Evolutionary conservation across 2,329 filamentous ascomycete genomes (phyloP).

Genomic region (Dactylellina leptospora): DNA sequence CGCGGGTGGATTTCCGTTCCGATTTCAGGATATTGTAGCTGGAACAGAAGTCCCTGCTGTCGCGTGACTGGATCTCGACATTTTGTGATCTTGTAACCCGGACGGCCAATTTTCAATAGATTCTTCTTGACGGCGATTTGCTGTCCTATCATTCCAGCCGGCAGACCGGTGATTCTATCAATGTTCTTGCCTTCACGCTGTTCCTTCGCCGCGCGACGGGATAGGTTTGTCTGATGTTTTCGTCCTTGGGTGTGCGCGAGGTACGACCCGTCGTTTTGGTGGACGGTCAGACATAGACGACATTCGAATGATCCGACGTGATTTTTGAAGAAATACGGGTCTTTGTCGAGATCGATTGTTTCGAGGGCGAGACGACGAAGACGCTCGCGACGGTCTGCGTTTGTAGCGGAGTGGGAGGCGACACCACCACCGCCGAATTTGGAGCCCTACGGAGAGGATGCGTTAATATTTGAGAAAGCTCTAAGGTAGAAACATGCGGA

Average conservation of each 20-base stretch:
- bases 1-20: conserved; percentile 77
- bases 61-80: conserved; percentile 85
- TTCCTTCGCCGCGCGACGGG: conserved; percentile 92
- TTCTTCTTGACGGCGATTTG: conserved; percentile 75
- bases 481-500: too few relatives aligned
- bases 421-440: conserved; percentile 98
- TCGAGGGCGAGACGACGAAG: conserved; percentile 97
- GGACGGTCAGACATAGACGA: conserved; percentile 92
- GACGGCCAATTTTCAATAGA: conserved; percentile 91
- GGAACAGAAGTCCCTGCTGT: conserved; percentile 92
- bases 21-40: conserved; percentile 94
- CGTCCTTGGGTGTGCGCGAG: conserved; percentile 97
- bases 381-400: conserved; percentile 95
- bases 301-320: conserved; percentile 98
- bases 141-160: conserved; percentile 78
- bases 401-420: conserved; percentile 89
- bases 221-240: conserved; percentile 98
- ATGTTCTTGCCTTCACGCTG: conserved; percentile 82
- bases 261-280: conserved; percentile 99
- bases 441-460: conserved; percentile 77
- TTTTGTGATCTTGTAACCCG: conserved; percentile 98
- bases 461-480: conserved; percentile 70
- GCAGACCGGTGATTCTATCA: conserved; percentile 74
- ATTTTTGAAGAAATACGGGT: conserved; percentile 99
- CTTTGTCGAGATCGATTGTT: conserved; percentile 98